Base-by-base conservation (phyloP, 2,329 filamentous ascomycete genomes). In the Ophiostoma fasciatum region DNA sequence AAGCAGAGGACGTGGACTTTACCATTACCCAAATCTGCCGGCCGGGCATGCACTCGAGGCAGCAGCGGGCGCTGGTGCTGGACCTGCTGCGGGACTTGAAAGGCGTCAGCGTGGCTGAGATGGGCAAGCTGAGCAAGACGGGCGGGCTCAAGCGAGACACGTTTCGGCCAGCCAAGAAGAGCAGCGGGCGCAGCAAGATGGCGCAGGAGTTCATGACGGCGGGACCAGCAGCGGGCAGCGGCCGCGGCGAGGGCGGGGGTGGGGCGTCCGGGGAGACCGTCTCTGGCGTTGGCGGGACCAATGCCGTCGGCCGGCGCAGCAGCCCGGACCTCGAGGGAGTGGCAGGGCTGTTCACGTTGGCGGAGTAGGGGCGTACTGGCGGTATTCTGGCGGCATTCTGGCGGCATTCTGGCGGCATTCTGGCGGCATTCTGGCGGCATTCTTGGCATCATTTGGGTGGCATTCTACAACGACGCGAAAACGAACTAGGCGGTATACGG, bases 61-160 rank as follows among this genome's bases (percentile, higher is more conserved):
- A 82, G 48, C 85, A 94, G 57, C 68, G 88, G 15, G 79, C 77
- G 1, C 61, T 92, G 18, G 74, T 98, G 13, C 61, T 98, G 8
- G 83, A 94, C 43, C 61, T 98, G 13, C 63, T 98, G 17, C 82
- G 85, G 47, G 78, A 85, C 29, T 67, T 98, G 7, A 77, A 93
- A 46, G 90, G 90, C 1, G 78, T 96, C 6, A 88, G 85, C 48
- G 82, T 98, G 38, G 82, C 87, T 7, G 90, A 98, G 58, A 81
- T 90, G 63, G 90, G 90, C 19, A 90, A 83, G 56, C 74, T 98
- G 7, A 64, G 59, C 35, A 74, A 74, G 53, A 66, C 61, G 31
- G 57, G 57, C 11, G 59, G 58, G 12, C 51, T 60, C 21, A 35
- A 48, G 27, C 42, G 40, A n/a, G 47, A 47, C 9, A 42, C 42